Evolutionary conservation across 192 early-diverging fungal genomes (phyloP).

Genomic region (Obelidium mucronatum): DNA sequence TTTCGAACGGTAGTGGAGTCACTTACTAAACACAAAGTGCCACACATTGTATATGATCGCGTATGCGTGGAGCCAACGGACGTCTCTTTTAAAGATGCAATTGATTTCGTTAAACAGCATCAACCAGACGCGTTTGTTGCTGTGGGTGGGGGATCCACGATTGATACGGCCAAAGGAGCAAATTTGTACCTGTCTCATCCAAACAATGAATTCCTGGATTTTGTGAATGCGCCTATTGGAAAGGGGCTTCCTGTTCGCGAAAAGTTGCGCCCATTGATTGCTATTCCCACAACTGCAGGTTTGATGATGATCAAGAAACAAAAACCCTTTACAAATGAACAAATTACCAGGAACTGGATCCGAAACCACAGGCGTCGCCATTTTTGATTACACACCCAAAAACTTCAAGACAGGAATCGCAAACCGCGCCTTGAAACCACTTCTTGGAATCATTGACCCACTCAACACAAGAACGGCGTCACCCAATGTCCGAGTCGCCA

Average conservation of each 20-base stretch:
- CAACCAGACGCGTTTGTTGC: constrained; percentile 86
- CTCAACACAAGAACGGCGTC: constrained; percentile 89
- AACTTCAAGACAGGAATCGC: constrained; percentile 92
- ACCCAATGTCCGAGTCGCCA: constrained; percentile 81
- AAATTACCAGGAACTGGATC: constrained; percentile 77
- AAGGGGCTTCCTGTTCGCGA: constrained; percentile 80
- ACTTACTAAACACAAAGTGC: constrained; percentile 70
- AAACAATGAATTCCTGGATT: constrained; percentile 86
- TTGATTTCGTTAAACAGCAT: constrained; percentile 77
- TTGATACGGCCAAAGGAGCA: constrained; percentile 92
- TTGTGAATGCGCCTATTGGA: constrained; percentile 93
- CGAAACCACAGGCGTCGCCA: constrained; percentile 92
- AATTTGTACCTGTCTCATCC: constrained; percentile 85
- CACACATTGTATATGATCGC: constrained; percentile 76
- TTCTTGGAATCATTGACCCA: constrained; percentile 85
- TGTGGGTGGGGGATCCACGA: constrained; percentile 90
- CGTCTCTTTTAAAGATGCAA: constrained; percentile 79
- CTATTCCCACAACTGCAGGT: constrained; percentile 40
- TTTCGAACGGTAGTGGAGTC: constrained; percentile 80
- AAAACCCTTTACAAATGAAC: constrained; percentile 32
- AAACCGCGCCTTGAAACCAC: constrained; percentile 80
- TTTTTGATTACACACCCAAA: constrained; percentile 87
- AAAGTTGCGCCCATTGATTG: constrained; percentile 80
- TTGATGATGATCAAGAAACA: not conserved
- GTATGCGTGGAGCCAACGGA: constrained; percentile 83